Evolutionary conservation across 2,329 filamentous ascomycete genomes (phyloP).

Genomic region (Xylaria sp.): DNA sequence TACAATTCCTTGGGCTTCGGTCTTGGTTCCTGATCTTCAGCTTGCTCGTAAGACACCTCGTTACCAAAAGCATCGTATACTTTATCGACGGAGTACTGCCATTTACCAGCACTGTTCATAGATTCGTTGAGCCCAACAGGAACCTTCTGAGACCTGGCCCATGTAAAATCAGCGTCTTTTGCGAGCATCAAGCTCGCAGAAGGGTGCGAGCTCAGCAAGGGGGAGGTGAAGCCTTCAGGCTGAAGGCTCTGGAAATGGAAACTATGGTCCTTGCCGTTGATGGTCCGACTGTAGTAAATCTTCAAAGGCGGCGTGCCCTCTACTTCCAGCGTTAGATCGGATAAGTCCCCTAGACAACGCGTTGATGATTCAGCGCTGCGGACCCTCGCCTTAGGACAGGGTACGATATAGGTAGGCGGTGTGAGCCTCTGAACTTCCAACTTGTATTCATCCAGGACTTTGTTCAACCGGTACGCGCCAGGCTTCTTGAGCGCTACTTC

Average conservation of each 20-base stretch:
- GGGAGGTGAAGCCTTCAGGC: conserved; percentile 84
- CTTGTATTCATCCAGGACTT: conserved; percentile 92
- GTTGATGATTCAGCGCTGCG: conserved; percentile 69
- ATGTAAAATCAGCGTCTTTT: conserved; percentile 75
- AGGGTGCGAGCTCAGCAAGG: conserved; percentile 71
- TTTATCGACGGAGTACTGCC: conserved; percentile 91
- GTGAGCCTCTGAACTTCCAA: conserved; percentile 84
- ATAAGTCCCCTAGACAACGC: conserved; percentile 88
- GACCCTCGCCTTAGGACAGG: conserved; percentile 83
- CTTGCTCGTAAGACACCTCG: conserved; percentile 75
- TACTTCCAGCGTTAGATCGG: conserved; percentile 83
- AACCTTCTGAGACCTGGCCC: conserved; percentile 81
- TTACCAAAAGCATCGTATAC: conserved; percentile 93
- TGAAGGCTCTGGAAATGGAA: conserved; percentile 94
- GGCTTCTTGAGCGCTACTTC: conserved; percentile 83
- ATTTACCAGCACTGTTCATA: conserved; percentile 79
- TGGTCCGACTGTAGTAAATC: conserved; percentile 88
- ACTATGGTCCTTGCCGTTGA: conserved; percentile 84
- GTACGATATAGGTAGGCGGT: conserved; percentile 84
- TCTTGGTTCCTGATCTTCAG: conserved; percentile 75
- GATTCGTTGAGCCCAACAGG: conserved; percentile 90
- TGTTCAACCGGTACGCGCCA: conserved; percentile 85
- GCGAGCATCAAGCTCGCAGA: conserved; percentile 66
- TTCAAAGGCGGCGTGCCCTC: conserved; percentile 90
- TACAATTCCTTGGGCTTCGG: conserved; percentile 71